Evolutionary conservation across 352 stramenopile genomes (phyloP), one percentile per base, ranked within the genome.

Genomic region (Thalassiosira livingstoniorum): DNA sequence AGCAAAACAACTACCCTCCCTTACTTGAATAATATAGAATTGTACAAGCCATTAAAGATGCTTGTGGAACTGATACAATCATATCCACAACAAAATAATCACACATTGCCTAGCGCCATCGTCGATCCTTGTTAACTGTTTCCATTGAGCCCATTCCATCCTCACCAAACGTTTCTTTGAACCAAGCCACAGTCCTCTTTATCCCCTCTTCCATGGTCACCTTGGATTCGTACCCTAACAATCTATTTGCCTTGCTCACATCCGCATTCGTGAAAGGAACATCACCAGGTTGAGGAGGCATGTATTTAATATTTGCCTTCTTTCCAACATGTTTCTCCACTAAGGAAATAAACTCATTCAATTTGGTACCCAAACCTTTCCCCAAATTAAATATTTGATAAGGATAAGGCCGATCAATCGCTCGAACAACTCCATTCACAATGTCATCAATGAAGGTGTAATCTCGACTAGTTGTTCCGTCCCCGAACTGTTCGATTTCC

Each of bases 391-490:
- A 98, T 32, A 98, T 94, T 85, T 99, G 90, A 85, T 96, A 99
- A 29, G 96, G 95, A 62, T 95, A 85, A 1, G 89, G 89, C 39
- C 85, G 78, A 88, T 97, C 92, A 37, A 97, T 88, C 1, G 94
- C 65, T 23, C 87, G 75, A 15, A 97, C 75, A 21, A 99, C 95
- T 2, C 97, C 97, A 85, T 98, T 94, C 5, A 99, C 97, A 81
- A 99, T 99, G 86, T 99, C 97, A 65, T 95, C 95, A 66, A 99
- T 98, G 83, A 98, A 99, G 13, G 97, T 99, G 92, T 99, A 99
- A 88, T 99, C 97, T 34, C 97, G 90, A 58, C 89, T 96, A 15
- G 95, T 98, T 4, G 88, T 95, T 54, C 97, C 97, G 82, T 99
- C 97, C 45, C 97, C 97, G 89, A 97, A 99, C 87, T 99, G 96